phyloP scores from a whole-genome alignment of 176 grass and related monocot genomes.

The Oryza coarctata region DNA sequence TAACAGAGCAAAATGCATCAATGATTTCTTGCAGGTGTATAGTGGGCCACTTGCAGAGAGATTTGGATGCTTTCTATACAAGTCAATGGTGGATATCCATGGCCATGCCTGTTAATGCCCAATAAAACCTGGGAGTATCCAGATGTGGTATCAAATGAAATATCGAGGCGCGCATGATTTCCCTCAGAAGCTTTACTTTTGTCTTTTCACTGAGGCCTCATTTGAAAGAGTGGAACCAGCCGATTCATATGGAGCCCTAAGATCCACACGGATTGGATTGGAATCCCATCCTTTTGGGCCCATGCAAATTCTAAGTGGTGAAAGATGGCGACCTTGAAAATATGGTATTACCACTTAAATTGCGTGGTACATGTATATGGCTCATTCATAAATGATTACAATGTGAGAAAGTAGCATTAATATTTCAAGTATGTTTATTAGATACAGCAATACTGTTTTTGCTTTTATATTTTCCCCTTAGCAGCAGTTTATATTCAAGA shows the following conservation, averaged over 20 bases:
- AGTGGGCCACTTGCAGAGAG: neutral
- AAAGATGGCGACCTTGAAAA: neutral
- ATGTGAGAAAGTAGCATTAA: neutral
- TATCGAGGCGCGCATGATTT: conserved; percentile 1
- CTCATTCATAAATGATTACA: neutral
- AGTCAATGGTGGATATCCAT: conserved; percentile 19
- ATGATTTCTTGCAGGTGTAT: conserved; percentile 18
- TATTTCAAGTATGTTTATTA: neutral
- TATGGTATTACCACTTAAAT: neutral
- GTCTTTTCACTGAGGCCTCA: neutral
- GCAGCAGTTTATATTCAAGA: neutral
- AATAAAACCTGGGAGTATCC: conserved; percentile 1
- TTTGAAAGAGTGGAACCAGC: neutral
- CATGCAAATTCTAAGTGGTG: neutral
- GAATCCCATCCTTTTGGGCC: neutral
- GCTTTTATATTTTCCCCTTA: neutral
- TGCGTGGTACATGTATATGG: neutral
- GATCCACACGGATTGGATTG: neutral
- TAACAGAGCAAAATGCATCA: neutral
- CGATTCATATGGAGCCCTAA: neutral
- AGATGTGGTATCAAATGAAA: conserved; percentile 14
- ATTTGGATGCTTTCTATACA: neutral
- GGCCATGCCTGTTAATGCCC: neutral
- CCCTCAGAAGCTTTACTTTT: neutral
- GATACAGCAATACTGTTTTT: neutral